Evolutionary conservation across 495 filamentous ascomycete genomes (phyloP).

Genomic region (Neurospora sp.): DNA sequence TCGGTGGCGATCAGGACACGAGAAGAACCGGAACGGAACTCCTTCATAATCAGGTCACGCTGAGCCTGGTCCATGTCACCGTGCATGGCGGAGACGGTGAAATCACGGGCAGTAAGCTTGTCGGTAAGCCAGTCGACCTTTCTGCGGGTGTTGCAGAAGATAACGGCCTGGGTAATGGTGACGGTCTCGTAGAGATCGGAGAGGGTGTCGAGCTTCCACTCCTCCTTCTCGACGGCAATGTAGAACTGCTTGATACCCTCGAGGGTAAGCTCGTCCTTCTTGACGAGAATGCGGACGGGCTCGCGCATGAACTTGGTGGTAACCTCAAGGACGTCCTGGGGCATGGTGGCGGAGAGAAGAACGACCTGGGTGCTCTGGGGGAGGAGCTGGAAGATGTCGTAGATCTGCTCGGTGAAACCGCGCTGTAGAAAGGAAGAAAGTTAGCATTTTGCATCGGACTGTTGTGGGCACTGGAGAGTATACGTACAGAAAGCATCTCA

Average conservation of each 20-base stretch:
- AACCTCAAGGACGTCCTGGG: constrained; percentile 97
- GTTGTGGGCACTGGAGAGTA: neutral
- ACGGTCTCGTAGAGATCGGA: constrained; percentile 98
- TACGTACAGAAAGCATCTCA: constrained; percentile 73
- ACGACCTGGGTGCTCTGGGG: constrained; percentile 96
- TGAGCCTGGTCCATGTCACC: constrained; percentile 98
- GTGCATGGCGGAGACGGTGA: constrained; percentile 98
- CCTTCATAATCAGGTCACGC: constrained; percentile 97
- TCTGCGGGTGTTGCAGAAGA: constrained; percentile 98
- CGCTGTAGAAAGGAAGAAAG: constrained; percentile 42
- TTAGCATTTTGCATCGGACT: constrained; percentile 2
- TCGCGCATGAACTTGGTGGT: constrained; percentile 99
- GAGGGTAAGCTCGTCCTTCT: constrained; percentile 97
- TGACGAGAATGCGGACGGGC: constrained; percentile 96
- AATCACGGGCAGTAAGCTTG: constrained; percentile 96
- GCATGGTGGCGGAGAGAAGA: constrained; percentile 91
- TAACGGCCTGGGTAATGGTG: constrained; percentile 98
- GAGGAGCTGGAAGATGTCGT: constrained; percentile 96
- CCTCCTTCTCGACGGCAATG: constrained; percentile 98
- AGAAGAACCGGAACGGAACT: constrained; percentile 93
- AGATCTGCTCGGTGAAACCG: constrained; percentile 98
- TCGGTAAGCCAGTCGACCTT: constrained; percentile 99
- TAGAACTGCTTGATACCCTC: constrained; percentile 99
- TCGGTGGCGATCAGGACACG: constrained; percentile 98
- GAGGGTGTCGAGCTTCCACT: constrained; percentile 99